These are phyloP conservation scores for Globisporangium viniferum DNA, from an alignment of 352 stramenopile species.

Conservation along the genomic window DNA sequence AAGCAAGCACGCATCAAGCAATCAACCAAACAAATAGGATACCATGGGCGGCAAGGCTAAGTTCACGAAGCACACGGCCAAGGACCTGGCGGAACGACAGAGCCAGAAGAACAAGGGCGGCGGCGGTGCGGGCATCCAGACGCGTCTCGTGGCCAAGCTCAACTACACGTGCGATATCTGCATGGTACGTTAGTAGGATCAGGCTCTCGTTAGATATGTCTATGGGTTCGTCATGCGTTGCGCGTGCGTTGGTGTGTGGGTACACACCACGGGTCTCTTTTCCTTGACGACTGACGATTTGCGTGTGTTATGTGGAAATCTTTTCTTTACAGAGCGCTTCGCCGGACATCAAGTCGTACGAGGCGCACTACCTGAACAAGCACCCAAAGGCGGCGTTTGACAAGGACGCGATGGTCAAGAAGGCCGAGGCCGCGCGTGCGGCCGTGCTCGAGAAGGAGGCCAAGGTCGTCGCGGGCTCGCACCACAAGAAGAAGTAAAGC, in stretches of 20 bases:
- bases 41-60: slow-evolving; percentile 73
- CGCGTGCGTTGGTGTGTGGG: background rate
- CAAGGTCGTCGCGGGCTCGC: slow-evolving; percentile 31
- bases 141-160: slow-evolving; percentile 41
- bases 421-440: slow-evolving; percentile 48
- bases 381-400: slow-evolving; percentile 54
- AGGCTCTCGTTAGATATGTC: background rate
- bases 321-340: slow-evolving; percentile 36
- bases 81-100: slow-evolving; percentile 53
- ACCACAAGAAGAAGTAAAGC: slow-evolving; percentile 45
- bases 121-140: slow-evolving; percentile 39
- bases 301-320: background rate
- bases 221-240: background rate
- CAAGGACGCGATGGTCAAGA: slow-evolving; percentile 42
- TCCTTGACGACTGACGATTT: background rate
- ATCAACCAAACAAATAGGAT: slow-evolving; percentile 4
- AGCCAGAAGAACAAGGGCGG: slow-evolving; percentile 52
- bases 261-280: background rate
- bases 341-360: slow-evolving; percentile 61
- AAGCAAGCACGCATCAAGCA: background rate
- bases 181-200: slow-evolving; percentile 33
- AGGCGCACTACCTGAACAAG: slow-evolving; percentile 59
- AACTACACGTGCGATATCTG: slow-evolving; percentile 72
- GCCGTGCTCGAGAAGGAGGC: slow-evolving; percentile 25
- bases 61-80: slow-evolving; percentile 76